Conservation (phyloP, 345 rosid genomes). For the Eucalyptus shirleyi region DNA sequence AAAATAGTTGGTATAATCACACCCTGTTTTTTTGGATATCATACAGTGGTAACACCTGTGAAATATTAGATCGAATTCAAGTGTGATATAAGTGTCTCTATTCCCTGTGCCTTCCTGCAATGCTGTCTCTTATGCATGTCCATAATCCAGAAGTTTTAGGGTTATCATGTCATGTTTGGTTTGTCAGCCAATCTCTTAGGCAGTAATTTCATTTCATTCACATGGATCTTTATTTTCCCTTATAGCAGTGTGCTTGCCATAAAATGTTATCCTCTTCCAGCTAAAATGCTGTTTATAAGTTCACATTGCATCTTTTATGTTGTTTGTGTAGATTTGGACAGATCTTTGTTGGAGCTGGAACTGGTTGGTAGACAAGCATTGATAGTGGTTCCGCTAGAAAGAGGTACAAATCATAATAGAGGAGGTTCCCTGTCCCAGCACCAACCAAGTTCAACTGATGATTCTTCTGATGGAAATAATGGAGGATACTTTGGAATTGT, state of each 20-base stretch:
- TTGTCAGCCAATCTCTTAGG: neutral
- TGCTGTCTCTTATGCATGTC: neutral
- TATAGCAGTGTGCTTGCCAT: neutral
- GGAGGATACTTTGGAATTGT: slow-evolving; percentile 56
- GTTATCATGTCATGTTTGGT: neutral
- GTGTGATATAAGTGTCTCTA: neutral
- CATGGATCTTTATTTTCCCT: neutral
- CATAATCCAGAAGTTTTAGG: neutral
- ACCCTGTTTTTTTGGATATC: neutral
- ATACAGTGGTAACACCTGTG: neutral
- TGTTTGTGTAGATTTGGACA: slow-evolving; percentile 51
- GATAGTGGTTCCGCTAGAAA: slow-evolving; percentile 54
- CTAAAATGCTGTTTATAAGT: neutral
- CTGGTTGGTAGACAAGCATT: slow-evolving; percentile 77
- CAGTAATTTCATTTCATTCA: neutral
- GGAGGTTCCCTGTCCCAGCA: slow-evolving; percentile 21
- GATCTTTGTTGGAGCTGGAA: slow-evolving; percentile 58
- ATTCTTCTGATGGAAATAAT: slow-evolving; percentile 14
- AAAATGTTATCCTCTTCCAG: neutral
- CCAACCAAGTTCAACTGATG: slow-evolving; percentile 3
- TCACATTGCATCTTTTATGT: neutral
- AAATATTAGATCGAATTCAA: neutral
- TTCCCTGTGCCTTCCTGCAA: neutral
- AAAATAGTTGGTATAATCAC: neutral
- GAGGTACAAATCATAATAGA: slow-evolving; percentile 16